Base-by-base conservation (phyloP, 2,329 filamentous ascomycete species). In the Alternaria brassicicola region DNA sequence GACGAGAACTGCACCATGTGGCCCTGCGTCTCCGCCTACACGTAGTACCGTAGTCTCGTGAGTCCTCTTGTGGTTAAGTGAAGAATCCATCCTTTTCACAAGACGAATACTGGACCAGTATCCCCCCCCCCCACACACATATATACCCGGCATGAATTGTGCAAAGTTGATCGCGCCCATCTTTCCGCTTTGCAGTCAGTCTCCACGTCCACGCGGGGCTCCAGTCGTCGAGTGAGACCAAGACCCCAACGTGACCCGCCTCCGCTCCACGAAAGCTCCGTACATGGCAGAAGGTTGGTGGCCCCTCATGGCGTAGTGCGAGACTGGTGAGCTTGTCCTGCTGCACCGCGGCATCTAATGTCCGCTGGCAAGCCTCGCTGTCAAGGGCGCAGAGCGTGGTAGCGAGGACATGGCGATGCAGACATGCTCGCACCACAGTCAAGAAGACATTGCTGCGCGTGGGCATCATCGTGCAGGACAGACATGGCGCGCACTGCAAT, bases 391-490 rank as follows among this genome's bases (percentile, higher is more conserved):
- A 15, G 38, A 31, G 19, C 13, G 50, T 15, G 39, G 41, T 46
- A 31, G 50, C 39, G 41, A 36, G 38, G 23, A 28, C 23, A 50
- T 19, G 33, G 33, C 33, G 33, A 38, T 36, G 30, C 31, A 17
- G 23, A 36, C 31, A 36, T 36, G n/a, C 15, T 13, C 28, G n/a
- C 19, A 21, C 38, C 42, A 25, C 25, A 19, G 35, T 7, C 33
- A 13, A 39, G 48, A 26, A 49, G 30, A 23, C 48, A 3, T 19
- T 28, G 15, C 45, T 57, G 46, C 43, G 51, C 48, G 23, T 46
- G 49, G 45, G 33, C 52, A 62, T 62, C 59, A 62, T 59, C 43
- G 59, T 38, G 56, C 56, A 62, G 38, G 12, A 38, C 39, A 31
- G 12, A 38, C 39, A 31, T 43, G 56, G 50, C 51, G 35, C 46